These are phyloP conservation scores for Stemphylium beticola DNA, from an alignment of 2,329 filamentous ascomycete species.

Conservation along the genomic window DNA sequence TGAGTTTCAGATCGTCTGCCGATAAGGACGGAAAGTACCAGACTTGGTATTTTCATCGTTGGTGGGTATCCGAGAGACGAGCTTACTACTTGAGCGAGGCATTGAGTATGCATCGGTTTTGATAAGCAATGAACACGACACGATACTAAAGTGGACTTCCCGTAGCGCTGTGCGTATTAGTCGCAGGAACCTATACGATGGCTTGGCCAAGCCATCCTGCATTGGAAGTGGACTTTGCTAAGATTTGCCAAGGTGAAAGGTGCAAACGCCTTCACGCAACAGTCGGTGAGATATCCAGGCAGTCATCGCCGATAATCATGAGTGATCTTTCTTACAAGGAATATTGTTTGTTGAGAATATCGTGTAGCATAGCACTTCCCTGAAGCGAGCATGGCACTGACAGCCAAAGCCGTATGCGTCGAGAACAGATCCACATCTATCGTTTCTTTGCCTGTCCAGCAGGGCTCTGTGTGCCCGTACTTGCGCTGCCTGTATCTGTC, in stretches of 20 bases:
- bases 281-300: neutral
- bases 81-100: neutral
- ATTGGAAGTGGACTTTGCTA: neutral
- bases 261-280: neutral
- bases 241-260: neutral
- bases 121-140: neutral
- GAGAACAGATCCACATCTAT: conserved; percentile 2
- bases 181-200: neutral
- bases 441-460: conserved; percentile 35
- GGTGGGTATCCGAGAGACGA: neutral
- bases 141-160: neutral
- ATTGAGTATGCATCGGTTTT: neutral
- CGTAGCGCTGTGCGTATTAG: neutral
- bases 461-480: conserved; percentile 35
- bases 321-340: neutral
- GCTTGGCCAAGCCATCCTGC: neutral
- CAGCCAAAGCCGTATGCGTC: neutral
- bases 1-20: neutral
- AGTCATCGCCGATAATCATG: neutral
- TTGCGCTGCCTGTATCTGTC: conserved; percentile 32
- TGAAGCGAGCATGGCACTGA: neutral
- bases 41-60: neutral
- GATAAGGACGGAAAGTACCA: neutral
- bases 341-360: conserved; percentile 1
- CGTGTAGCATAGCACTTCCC: neutral